phyloP scores from a whole-genome alignment of 2,329 filamentous ascomycete species.

The Diaporthe velutina region DNA sequence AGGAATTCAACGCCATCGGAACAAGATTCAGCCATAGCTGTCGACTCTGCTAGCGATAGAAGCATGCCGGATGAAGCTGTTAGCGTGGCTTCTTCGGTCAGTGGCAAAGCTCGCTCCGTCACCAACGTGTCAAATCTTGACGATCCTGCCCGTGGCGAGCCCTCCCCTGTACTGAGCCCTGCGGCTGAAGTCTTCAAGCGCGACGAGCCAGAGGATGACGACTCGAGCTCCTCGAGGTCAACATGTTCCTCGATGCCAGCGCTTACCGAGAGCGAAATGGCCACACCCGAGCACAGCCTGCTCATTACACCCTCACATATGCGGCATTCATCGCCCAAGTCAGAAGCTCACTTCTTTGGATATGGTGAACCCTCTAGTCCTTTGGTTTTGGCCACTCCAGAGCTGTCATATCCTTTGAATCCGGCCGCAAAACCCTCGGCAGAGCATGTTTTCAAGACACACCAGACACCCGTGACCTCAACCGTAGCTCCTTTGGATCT shows the following conservation, averaged over 20 bases:
- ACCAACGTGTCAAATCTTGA: background rate
- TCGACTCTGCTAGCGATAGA: background rate
- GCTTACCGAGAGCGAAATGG: constrained; percentile 46
- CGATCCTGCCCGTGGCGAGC: background rate
- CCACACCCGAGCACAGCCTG: constrained; percentile 48
- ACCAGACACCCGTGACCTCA: background rate
- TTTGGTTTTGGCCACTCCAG: constrained; percentile 25
- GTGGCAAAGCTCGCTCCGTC: background rate
- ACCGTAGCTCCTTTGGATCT: background rate
- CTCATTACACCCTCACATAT: constrained; percentile 45
- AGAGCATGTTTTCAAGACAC: background rate
- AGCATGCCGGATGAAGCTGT: background rate
- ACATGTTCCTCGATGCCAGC: constrained; percentile 49
- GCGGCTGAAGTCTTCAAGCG: constrained; percentile 29
- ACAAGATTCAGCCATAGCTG: background rate
- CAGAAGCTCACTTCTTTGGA: constrained; percentile 31
- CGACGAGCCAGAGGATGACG: constrained; percentile 25
- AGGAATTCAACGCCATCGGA: background rate
- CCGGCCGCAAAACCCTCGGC: background rate
- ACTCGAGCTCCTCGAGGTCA: constrained; percentile 37
- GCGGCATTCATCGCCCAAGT: constrained; percentile 39
- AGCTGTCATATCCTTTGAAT: background rate
- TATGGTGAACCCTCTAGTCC: background rate
- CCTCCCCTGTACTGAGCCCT: constrained; percentile 20
- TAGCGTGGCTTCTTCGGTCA: constrained; percentile 7